Evolutionary conservation across 2,329 filamentous ascomycete genomes (phyloP).

Genomic region (Aspergillus tanneri): DNA sequence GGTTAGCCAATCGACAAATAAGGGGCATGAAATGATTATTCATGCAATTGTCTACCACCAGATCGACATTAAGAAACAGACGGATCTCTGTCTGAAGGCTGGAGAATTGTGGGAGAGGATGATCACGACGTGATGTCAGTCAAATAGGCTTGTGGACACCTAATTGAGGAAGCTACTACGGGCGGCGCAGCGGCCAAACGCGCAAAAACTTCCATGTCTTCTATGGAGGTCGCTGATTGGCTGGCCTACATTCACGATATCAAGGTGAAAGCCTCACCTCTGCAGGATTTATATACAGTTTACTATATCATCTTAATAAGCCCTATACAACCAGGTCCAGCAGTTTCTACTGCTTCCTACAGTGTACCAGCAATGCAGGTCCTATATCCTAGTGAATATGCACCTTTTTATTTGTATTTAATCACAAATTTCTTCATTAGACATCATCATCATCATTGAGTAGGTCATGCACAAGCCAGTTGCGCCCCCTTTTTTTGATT

Average conservation of each 20-base stretch:
- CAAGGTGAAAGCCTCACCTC: neutral
- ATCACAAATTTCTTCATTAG: neutral
- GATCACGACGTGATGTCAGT: slow-evolving; percentile 3
- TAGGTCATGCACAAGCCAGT: slow-evolving; percentile 1
- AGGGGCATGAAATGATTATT: neutral
- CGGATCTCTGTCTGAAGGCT: neutral
- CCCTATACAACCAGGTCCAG: too few species aligned
- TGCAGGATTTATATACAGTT: neutral
- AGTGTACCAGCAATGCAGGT: too few species aligned
- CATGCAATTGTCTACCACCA: neutral
- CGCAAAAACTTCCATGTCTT: slow-evolving; percentile 27
- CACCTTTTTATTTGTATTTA: neutral
- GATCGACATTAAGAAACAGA: slow-evolving; percentile 3
- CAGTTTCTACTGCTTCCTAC: too few species aligned
- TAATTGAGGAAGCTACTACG: slow-evolving; percentile 31
- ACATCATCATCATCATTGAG: slow-evolving; percentile 7
- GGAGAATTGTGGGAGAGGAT: neutral
- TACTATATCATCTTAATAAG: neutral
- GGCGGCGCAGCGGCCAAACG: slow-evolving; percentile 32
- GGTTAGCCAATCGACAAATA: slow-evolving; percentile 6
- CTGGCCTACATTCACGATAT: neutral
- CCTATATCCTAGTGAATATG: neutral
- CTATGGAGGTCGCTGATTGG: slow-evolving; percentile 9
- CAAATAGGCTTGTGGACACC: slow-evolving; percentile 32
- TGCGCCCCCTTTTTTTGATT: neutral